Conservation (phyloP, 371 early-diverging fungal genomes). For the Saksenaea vasiformis region DNA sequence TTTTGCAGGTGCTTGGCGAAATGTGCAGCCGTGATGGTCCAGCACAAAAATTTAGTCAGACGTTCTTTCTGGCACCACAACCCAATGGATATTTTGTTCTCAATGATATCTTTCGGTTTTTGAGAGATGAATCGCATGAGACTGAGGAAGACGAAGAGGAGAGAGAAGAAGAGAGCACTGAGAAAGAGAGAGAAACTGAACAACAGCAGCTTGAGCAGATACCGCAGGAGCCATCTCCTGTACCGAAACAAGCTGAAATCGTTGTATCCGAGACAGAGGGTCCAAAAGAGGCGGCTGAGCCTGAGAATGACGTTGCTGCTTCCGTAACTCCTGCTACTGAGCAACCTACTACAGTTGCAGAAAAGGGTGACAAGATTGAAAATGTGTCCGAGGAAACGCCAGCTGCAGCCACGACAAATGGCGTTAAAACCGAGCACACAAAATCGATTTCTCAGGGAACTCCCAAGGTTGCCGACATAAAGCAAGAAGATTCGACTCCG, state of each 20-base stretch:
- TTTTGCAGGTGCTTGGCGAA: slow-evolving; percentile 92
- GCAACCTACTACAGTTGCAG: background rate
- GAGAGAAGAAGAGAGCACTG: slow-evolving; percentile 15
- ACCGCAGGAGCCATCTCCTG: slow-evolving; percentile 8
- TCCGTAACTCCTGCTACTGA: background rate
- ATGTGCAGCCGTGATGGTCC: slow-evolving; percentile 82
- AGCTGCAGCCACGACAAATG: background rate
- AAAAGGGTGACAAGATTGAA: slow-evolving; percentile 1
- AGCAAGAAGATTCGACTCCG: slow-evolving; percentile 13
- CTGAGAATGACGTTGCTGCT: background rate
- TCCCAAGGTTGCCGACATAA: background rate
- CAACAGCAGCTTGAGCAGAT: slow-evolving; percentile 5
- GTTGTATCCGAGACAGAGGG: background rate
- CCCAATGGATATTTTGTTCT: slow-evolving; percentile 89
- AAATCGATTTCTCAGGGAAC: background rate
- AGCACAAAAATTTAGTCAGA: slow-evolving; percentile 89
- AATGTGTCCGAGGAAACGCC: slow-evolving; percentile 10
- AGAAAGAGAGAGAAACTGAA: slow-evolving; percentile 5
- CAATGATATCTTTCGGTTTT: slow-evolving; percentile 94
- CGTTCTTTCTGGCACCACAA: slow-evolving; percentile 92
- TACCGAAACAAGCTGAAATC: background rate
- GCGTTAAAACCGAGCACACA: background rate
- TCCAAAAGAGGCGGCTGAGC: background rate
- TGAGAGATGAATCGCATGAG: slow-evolving; percentile 66
- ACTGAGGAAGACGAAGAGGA: slow-evolving; percentile 28